These are phyloP conservation scores for Coix lacrymajobi DNA, from an alignment of 176 grass and related monocot genomes.

Conservation along the genomic window DNA sequence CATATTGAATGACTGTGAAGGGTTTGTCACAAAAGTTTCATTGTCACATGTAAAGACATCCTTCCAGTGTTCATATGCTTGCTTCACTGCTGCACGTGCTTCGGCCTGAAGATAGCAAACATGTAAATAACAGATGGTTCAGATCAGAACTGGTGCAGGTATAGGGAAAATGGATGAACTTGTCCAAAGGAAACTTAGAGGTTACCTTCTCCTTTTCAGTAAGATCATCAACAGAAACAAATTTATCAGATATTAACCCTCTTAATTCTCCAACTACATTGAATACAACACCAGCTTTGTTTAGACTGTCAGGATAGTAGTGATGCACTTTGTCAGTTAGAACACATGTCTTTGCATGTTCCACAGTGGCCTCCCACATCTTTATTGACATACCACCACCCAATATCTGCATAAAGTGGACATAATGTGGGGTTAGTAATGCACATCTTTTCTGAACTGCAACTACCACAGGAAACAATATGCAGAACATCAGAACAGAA, in stretches of 20 bases:
- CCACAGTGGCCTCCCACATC: slow-evolving; percentile 82
- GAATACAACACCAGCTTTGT: slow-evolving; percentile 67
- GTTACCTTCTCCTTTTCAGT: slow-evolving; percentile 64
- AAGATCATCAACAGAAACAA: slow-evolving; percentile 51
- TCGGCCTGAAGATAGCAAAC: slow-evolving; percentile 46
- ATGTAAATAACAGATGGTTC: slow-evolving; percentile 1
- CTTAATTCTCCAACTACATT: slow-evolving; percentile 67
- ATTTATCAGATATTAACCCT: slow-evolving; percentile 55
- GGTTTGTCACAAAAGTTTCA: slow-evolving; percentile 30
- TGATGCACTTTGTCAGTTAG: slow-evolving; percentile 56
- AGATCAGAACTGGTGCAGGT: background rate
- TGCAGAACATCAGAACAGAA: background rate
- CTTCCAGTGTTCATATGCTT: slow-evolving; percentile 71
- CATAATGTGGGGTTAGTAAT: slow-evolving; percentile 13
- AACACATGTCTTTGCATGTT: slow-evolving; percentile 72
- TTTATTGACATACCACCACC: slow-evolving; percentile 85
- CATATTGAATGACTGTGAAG: slow-evolving; percentile 23
- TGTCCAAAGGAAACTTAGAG: background rate
- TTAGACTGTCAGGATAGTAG: slow-evolving; percentile 48
- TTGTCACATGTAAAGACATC: slow-evolving; percentile 48
- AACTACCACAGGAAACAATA: slow-evolving; percentile 8
- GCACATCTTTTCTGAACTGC: background rate
- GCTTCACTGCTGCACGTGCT: slow-evolving; percentile 53
- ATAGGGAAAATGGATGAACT: background rate
- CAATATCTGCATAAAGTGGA: slow-evolving; percentile 73